phyloP scores from a whole-genome alignment of 805 yeast species.

The Candida sithepensis region DNA sequence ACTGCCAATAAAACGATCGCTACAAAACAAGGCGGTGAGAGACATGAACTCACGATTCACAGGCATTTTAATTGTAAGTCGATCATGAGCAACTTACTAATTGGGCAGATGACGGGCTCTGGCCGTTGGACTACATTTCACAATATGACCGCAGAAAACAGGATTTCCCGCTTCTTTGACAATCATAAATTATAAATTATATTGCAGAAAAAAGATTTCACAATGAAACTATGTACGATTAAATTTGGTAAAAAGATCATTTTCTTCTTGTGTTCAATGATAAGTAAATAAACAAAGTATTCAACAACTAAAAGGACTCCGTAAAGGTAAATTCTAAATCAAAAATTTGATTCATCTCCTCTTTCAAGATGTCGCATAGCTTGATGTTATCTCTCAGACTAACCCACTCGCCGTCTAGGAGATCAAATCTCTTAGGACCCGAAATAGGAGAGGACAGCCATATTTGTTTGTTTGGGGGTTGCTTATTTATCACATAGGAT shows the following conservation, averaged over 20 bases:
- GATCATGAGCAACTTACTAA: too few relatives aligned
- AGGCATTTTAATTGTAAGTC: neutral
- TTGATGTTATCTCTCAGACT: constrained; percentile 63
- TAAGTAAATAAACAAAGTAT: neutral
- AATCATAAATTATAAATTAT: too few relatives aligned
- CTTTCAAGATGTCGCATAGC: constrained; percentile 43
- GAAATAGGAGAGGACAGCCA: constrained; percentile 94
- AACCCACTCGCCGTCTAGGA: constrained; percentile 70
- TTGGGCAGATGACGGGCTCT: too few relatives aligned
- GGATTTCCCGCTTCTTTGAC: too few relatives aligned
- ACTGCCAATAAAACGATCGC: neutral
- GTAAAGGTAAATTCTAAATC: constrained; percentile 20
- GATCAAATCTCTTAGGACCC: constrained; percentile 88
- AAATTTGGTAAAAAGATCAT: neutral
- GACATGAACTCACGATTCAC: neutral
- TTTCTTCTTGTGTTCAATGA: neutral
- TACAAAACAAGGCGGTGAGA: neutral
- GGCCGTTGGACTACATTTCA: neutral
- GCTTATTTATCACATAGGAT: constrained; percentile 89
- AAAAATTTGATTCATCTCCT: constrained; percentile 41
- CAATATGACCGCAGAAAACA: too few relatives aligned
- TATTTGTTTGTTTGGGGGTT: constrained; percentile 95
- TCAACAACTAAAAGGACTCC: constrained; percentile 1
- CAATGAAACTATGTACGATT: neutral
- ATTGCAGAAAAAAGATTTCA: neutral